Evolutionary conservation across 805 yeast genomes (phyloP).

Genomic region (Ogataea saltuana): DNA sequence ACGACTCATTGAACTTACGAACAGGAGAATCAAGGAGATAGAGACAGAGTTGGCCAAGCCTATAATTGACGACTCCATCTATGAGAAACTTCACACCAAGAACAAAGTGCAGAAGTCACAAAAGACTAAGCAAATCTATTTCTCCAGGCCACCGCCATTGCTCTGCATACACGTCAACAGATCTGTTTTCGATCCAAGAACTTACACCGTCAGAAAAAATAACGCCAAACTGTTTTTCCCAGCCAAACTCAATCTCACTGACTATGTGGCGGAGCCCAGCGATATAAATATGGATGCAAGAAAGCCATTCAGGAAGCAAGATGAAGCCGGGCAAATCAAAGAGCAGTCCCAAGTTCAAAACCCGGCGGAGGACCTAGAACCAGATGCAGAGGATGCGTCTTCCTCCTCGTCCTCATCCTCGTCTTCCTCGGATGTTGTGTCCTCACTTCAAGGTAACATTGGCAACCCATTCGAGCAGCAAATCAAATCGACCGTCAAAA

Average conservation of each 20-base stretch:
- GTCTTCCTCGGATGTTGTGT: too few species aligned
- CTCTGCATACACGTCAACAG: conserved; percentile 87
- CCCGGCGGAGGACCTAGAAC: conserved; percentile 13
- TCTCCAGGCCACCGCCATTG: conserved; percentile 80
- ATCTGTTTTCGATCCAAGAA: conserved; percentile 86
- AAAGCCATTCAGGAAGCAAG: conserved; percentile 66
- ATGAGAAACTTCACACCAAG: conserved; percentile 70
- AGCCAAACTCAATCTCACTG: conserved; percentile 60
- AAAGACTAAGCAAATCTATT: conserved; percentile 80
- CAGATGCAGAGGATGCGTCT: conserved; percentile 5
- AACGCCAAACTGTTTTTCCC: conserved; percentile 83
- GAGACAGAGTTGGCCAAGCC: conserved; percentile 58
- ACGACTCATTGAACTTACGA: conserved; percentile 37
- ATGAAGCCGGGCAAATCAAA: conserved; percentile 34
- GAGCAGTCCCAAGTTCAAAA: conserved; percentile 5
- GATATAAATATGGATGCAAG: conserved; percentile 82
- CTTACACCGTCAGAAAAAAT: conserved; percentile 82
- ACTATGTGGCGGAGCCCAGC: conserved; percentile 66
- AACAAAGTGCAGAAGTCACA: conserved; percentile 72
- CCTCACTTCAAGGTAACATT: too few species aligned
- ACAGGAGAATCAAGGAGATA: conserved; percentile 48
- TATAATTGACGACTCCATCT: conserved; percentile 77
- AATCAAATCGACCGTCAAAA: conserved; percentile 10
- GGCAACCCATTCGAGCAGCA: conserved; percentile 4
- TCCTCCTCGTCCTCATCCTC: conserved; percentile 1